Evolutionary conservation across 768 basidiomycete species (phyloP).

Genomic region (Serpula lacrymans): DNA sequence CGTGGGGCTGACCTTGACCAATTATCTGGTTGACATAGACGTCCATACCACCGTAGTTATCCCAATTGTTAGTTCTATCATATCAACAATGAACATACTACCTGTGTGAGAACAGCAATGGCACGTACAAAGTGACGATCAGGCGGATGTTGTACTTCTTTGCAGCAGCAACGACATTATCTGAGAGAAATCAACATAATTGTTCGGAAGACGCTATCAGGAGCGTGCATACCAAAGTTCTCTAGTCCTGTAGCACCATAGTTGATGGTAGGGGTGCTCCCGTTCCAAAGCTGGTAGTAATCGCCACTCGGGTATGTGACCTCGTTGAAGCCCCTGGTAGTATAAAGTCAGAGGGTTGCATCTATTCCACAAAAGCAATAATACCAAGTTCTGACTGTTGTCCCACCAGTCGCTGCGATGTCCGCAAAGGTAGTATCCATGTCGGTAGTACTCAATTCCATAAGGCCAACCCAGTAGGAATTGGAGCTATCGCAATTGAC

Average conservation of each 20-base stretch:
- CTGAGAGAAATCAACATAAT: conserved; percentile 8
- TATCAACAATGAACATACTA: not conserved
- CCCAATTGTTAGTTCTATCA: conserved; percentile 18
- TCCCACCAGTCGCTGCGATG: conserved; percentile 48
- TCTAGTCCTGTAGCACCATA: conserved; percentile 49
- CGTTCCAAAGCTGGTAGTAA: conserved; percentile 56
- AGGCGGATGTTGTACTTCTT: conserved; percentile 17
- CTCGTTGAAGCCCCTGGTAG: conserved; percentile 54
- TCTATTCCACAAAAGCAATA: not conserved
- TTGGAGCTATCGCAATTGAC: conserved; percentile 36
- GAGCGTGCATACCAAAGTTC: conserved; percentile 39
- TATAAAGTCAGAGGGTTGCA: not conserved
- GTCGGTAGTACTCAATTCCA: conserved; percentile 40
- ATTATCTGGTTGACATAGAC: conserved; percentile 25
- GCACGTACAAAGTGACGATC: conserved; percentile 15
- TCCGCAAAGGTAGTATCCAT: conserved; percentile 51
- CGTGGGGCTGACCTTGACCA: conserved; percentile 21
- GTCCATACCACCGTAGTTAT: conserved; percentile 22
- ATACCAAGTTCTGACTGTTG: conserved; percentile 52
- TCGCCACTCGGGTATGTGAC: conserved; percentile 44
- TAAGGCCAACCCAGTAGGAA: conserved; percentile 58
- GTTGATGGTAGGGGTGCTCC: conserved; percentile 49
- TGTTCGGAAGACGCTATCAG: not conserved
- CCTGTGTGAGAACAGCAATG: not conserved
- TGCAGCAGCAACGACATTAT: conserved; percentile 18